phyloP scores from a whole-genome alignment of 2,329 filamentous ascomycete species.

The Monosporascus sp. region DNA sequence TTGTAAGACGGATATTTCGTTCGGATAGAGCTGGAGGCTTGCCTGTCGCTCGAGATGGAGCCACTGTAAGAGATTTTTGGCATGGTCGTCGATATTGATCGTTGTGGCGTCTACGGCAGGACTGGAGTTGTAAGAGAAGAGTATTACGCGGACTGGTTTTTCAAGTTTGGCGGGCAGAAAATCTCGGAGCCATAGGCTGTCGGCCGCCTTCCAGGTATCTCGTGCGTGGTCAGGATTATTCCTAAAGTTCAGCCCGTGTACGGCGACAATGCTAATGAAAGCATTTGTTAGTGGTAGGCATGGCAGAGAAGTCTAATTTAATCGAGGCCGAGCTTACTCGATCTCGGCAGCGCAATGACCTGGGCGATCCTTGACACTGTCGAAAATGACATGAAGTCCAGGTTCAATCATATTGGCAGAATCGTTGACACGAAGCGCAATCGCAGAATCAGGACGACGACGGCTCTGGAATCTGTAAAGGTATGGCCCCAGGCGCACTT shows the following conservation, averaged over 20 bases:
- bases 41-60: constrained; percentile 2
- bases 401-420: no score
- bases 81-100: constrained; percentile 6
- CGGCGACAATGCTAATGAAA: constrained; percentile 9
- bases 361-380: no score
- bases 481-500: no score
- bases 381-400: no score
- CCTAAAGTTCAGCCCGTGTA: constrained; percentile 9
- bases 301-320: no score
- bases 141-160: constrained; percentile 3
- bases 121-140: constrained; percentile 11
- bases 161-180: constrained; percentile 5
- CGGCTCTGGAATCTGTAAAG: no score
- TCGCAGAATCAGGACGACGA: no score
- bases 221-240: constrained; percentile 7
- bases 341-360: no score
- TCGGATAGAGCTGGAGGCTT: not conserved
- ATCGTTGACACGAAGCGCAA: no score
- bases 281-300: no score
- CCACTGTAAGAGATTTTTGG: constrained; percentile 8
- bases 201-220: constrained; percentile 6
- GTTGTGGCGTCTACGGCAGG: constrained; percentile 6
- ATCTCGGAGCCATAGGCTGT: constrained; percentile 8
- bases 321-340: no score
- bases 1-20: not conserved